phyloP scores from a whole-genome alignment of 257 asterid species.

The Apocynum venetum region DNA sequence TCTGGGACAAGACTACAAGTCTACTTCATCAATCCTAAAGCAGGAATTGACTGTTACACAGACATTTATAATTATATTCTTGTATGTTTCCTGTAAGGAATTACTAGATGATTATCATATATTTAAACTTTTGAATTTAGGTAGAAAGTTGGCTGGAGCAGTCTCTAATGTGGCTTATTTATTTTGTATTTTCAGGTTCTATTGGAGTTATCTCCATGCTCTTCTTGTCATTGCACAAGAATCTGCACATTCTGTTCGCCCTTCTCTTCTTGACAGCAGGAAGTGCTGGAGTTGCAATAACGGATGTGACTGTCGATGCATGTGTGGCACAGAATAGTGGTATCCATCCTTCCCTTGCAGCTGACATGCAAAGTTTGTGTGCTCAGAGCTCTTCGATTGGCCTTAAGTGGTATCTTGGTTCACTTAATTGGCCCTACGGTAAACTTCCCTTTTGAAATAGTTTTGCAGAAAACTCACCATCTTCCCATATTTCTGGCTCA shows the following conservation, averaged over 20 bases:
- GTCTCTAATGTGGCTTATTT: not conserved
- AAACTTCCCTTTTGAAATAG: conserved; percentile 20
- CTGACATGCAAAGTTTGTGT: conserved; percentile 95
- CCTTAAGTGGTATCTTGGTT: conserved; percentile 79
- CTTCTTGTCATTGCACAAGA: conserved; percentile 60
- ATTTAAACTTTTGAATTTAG: not conserved
- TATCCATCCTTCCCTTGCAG: conserved; percentile 68
- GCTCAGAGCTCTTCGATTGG: conserved; percentile 86
- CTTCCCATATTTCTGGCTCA: not conserved
- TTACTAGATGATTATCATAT: not conserved
- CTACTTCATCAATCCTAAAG: not conserved
- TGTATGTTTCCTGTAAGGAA: not conserved
- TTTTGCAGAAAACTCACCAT: not conserved
- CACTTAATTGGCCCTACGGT: conserved; percentile 89
- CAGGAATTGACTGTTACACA: not conserved
- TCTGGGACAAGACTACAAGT: not conserved
- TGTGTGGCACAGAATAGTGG: conserved; percentile 92
- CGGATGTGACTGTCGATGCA: conserved; percentile 96
- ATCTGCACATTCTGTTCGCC: conserved; percentile 66
- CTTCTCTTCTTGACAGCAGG: conserved; percentile 71
- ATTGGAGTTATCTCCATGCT: conserved; percentile 78
- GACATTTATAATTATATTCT: not conserved
- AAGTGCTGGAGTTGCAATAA: conserved; percentile 95
- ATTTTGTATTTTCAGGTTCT: conserved; percentile 43
- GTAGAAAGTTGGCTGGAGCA: not conserved